Conservation (phyloP, 1,284 basidiomycete genomes). For the Boletellus dicymbophilus region DNA sequence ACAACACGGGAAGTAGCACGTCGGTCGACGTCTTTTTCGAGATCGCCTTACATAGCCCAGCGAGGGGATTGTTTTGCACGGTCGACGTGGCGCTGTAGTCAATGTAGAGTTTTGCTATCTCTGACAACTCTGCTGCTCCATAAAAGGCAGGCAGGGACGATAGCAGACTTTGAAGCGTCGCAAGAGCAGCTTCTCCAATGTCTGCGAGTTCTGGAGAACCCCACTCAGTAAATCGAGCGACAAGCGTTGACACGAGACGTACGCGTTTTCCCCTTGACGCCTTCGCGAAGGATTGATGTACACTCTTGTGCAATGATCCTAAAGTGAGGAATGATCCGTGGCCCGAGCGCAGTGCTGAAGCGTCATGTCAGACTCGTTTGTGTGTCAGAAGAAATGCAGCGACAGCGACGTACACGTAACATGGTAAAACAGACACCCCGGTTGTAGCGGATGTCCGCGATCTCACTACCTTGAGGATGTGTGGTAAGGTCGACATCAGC, state of each 20-base stretch:
- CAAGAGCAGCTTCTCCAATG: conserved; percentile 41
- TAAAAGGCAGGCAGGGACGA: conserved; percentile 72
- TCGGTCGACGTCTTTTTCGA: conserved; percentile 73
- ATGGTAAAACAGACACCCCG: conserved; percentile 57
- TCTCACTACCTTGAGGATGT: conserved; percentile 51
- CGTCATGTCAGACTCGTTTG: conserved; percentile 9
- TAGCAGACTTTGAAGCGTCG: conserved; percentile 58
- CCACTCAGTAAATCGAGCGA: neutral
- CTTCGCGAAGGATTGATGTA: conserved; percentile 49
- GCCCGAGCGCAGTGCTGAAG: conserved; percentile 72
- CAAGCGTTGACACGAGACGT: neutral
- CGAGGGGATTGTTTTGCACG: conserved; percentile 29
- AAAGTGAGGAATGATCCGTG: conserved; percentile 84
- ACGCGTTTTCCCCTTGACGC: conserved; percentile 37
- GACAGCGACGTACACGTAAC: conserved; percentile 56
- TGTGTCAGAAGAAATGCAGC: neutral
- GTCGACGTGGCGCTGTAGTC: conserved; percentile 39
- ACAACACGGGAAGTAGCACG: conserved; percentile 64
- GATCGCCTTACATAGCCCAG: conserved; percentile 53
- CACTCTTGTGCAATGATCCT: conserved; percentile 68
- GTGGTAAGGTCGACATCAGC: conserved; percentile 59
- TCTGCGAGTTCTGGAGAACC: conserved; percentile 17
- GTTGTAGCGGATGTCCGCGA: conserved; percentile 36
- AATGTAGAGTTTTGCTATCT: conserved; percentile 58
- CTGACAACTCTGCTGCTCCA: conserved; percentile 57